phyloP scores from a whole-genome alignment of 768 basidiomycete species.

The Amanita fuliginea region DNA sequence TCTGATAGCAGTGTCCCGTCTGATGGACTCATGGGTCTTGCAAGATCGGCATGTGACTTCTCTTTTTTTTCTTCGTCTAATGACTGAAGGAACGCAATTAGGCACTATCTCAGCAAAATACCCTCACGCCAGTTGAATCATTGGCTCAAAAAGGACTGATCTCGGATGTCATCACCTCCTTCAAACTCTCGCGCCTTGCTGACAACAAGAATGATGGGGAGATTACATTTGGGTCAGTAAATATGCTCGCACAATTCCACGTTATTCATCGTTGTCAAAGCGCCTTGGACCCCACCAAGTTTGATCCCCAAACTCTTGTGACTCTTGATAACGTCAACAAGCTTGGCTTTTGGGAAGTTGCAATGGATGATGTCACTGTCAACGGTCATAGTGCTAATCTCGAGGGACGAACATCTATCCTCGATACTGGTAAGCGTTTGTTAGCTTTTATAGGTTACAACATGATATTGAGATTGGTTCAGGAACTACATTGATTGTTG shows the following conservation, averaged over 20 bases:
- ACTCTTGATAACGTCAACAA: slow-evolving; percentile 52
- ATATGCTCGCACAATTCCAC: neutral
- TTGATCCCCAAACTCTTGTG: slow-evolving; percentile 45
- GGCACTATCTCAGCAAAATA: slow-evolving; percentile 54
- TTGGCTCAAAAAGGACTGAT: slow-evolving; percentile 50
- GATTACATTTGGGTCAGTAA: slow-evolving; percentile 59
- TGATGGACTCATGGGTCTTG: slow-evolving; percentile 73
- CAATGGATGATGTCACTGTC: slow-evolving; percentile 46
- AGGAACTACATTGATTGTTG: slow-evolving; percentile 41
- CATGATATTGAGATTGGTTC: neutral
- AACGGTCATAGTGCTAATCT: slow-evolving; percentile 43
- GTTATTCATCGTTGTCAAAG: slow-evolving; percentile 13
- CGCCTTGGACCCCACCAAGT: slow-evolving; percentile 60
- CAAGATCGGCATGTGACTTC: slow-evolving; percentile 42
- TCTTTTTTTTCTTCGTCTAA: neutral
- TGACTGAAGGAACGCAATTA: slow-evolving; percentile 12
- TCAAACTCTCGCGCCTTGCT: slow-evolving; percentile 66
- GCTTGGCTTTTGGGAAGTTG: slow-evolving; percentile 75
- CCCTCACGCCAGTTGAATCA: slow-evolving; percentile 61
- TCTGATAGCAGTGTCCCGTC: slow-evolving; percentile 36
- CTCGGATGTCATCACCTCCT: slow-evolving; percentile 56
- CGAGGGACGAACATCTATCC: slow-evolving; percentile 57
- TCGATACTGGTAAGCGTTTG: slow-evolving; percentile 36
- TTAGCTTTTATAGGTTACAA: neutral
- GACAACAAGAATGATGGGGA: slow-evolving; percentile 68